These are phyloP conservation scores for Boletus subcaerulescens DNA, from an alignment of 768 basidiomycete genomes.

Conservation along the genomic window DNA sequence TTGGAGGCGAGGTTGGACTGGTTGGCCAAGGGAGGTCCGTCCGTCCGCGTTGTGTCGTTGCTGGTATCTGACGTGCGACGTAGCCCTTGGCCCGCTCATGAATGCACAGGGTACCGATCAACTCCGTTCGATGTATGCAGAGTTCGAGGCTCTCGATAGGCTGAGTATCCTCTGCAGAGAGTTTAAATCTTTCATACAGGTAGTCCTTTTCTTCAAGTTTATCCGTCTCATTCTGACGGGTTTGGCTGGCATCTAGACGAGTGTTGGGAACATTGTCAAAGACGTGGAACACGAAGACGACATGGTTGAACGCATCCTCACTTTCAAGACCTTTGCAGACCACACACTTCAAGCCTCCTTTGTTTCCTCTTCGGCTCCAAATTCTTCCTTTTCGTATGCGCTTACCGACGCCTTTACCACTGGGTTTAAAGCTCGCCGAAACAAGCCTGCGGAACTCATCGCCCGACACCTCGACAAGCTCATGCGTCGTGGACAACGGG, in stretches of 20 bases:
- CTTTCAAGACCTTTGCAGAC: conserved; percentile 62
- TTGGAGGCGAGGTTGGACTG: conserved; percentile 44
- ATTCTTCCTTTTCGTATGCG: conserved; percentile 63
- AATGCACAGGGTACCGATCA: conserved; percentile 40
- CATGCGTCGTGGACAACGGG: conserved; percentile 84
- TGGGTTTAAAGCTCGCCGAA: conserved; percentile 73
- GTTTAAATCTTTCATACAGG: conserved; percentile 63
- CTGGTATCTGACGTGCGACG: conserved; percentile 9
- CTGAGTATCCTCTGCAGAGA: conserved; percentile 53
- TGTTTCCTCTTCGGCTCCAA: conserved; percentile 39
- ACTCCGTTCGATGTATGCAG: conserved; percentile 53
- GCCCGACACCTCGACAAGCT: conserved; percentile 86
- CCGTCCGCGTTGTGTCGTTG: conserved; percentile 33
- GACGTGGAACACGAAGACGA: conserved; percentile 61
- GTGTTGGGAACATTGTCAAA: conserved; percentile 63
- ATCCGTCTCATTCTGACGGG: not conserved
- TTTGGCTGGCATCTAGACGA: conserved; percentile 37
- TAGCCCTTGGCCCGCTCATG: conserved; percentile 57
- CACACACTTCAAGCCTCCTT: conserved; percentile 51
- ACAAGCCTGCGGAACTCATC: conserved; percentile 89
- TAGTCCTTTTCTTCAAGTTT: conserved; percentile 17
- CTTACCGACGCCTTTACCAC: conserved; percentile 65
- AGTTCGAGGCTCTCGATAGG: conserved; percentile 58
- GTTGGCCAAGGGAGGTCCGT: conserved; percentile 40
- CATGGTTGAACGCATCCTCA: conserved; percentile 73